Evolutionary conservation across 1,284 basidiomycete species (phyloP).

Genomic region (Rhodotorula mucilaginosa): DNA sequence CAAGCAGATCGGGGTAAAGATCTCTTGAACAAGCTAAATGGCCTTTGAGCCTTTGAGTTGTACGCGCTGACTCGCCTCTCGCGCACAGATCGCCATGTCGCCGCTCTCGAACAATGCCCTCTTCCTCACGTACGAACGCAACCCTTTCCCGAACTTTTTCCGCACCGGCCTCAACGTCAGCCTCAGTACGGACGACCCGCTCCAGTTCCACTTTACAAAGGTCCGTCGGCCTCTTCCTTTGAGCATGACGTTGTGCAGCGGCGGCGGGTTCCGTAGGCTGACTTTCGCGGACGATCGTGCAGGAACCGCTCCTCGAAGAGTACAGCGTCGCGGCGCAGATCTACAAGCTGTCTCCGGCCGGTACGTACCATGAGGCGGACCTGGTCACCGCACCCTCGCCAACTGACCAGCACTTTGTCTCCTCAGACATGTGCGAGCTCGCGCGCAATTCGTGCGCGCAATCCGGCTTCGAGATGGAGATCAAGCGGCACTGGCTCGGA

Average conservation of each 20-base stretch:
- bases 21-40: neutral
- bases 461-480: conserved; percentile 97
- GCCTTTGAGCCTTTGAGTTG: neutral
- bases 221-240: conserved; percentile 52
- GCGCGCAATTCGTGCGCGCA: conserved; percentile 95
- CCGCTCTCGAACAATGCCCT: conserved; percentile 96
- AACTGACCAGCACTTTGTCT: too few relatives aligned
- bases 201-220: conserved; percentile 95
- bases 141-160: conserved; percentile 96
- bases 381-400: too few relatives aligned
- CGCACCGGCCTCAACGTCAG: conserved; percentile 94
- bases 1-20: conserved; percentile 76
- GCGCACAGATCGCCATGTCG: conserved; percentile 82
- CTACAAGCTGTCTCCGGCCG: conserved; percentile 58
- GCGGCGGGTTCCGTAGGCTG: neutral
- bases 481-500: conserved; percentile 96
- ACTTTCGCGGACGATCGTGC: neutral
- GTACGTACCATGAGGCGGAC: conserved; percentile 10
- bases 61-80: too few relatives aligned
- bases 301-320: conserved; percentile 94
- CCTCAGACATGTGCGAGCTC: conserved; percentile 68
- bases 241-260: neutral
- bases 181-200: conserved; percentile 90
- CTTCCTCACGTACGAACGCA: conserved; percentile 94
- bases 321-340: conserved; percentile 93